Evolutionary conservation across 306 rosid species (phyloP), one percentile per base, ranked within the genome.

Genomic region (Trifolium dubium): DNA sequence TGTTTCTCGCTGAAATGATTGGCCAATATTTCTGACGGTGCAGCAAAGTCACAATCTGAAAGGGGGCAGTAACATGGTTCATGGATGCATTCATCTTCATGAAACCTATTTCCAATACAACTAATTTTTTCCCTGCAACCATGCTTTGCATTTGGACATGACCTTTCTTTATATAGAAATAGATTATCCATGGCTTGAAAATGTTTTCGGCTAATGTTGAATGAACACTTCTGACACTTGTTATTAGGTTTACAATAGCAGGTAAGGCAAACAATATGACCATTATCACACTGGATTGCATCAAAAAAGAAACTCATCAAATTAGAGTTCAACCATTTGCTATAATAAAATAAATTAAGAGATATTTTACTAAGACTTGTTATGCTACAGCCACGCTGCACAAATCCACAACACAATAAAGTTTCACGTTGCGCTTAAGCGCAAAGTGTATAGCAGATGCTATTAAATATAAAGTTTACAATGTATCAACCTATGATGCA

Each of bases 111-210:
- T 13, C n/a, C 9, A 47, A 0, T 14, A 18, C 14, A 47, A 47
- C 54, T 47, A 12, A 47, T 13, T 47, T 8, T 47, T 18, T 47
- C 54, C 54, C n/a, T 47, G 18, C 54, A 47, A 13, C 54, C 54
- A 14, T 47, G 14, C 14, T 47, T 47, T 47, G 13, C 54, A 47
- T 47, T 47, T 3, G 54, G 18, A 7, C 54, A 47, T 14, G 54
- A 14, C 18, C 13, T 47, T 15, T 47, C 5, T 17, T 0, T 14
- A 47, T n/a, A 47, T 47, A 13, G 54, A 17, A 88, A 41, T 34
- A 83, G 80, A 66, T 80, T 85, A 76, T 90, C 96, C 11, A 90
- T 50, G 41, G 87, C 7, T 47, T 2, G 4, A 47, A 7, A 14
- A 5, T 8, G 54, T 47, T 47, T 47, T 14, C 13, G 14, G 54